A percentile compares a stretch with the other conserved stretches of the same genome.
phyloP scores from a whole-genome alignment of 768 basidiomycete species.

The Lactarius psammicola region DNA sequence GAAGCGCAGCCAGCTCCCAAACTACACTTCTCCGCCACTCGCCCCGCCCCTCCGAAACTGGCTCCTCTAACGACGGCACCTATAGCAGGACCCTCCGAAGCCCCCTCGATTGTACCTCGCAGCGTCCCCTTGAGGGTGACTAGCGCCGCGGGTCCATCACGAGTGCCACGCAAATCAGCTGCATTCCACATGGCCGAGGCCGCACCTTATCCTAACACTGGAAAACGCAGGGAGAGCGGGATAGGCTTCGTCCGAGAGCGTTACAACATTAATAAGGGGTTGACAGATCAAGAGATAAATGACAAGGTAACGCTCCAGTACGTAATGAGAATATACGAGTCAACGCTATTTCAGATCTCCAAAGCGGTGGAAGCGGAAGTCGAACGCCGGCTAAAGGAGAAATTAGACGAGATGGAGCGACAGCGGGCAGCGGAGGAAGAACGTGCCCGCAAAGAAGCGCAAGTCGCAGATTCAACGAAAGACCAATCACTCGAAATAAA shows the following conservation, averaged over 20 bases:
- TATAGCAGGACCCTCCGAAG: slow-evolving; percentile 26
- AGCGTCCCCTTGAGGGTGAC: not conserved
- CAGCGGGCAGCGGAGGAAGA: slow-evolving; percentile 31
- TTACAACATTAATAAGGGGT: slow-evolving; percentile 29
- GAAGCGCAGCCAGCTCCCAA: slow-evolving; percentile 60
- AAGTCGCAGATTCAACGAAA: slow-evolving; percentile 40
- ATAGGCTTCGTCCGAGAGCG: slow-evolving; percentile 22
- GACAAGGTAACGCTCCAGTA: slow-evolving; percentile 51
- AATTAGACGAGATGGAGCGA: slow-evolving; percentile 47
- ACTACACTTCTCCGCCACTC: slow-evolving; percentile 63
- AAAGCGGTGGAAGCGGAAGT: slow-evolving; percentile 76
- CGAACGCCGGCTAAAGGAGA: slow-evolving; percentile 63
- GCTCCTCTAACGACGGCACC: slow-evolving; percentile 34
- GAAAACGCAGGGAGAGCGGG: slow-evolving; percentile 26
- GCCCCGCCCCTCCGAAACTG: slow-evolving; percentile 45
- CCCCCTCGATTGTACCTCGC: slow-evolving; percentile 30
- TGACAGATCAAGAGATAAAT: slow-evolving; percentile 73
- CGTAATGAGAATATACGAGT: not conserved
- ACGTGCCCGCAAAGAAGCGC: slow-evolving; percentile 27
- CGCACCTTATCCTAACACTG: slow-evolving; percentile 22
- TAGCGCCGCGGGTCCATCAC: slow-evolving; percentile 24
- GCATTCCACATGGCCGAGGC: slow-evolving; percentile 18
- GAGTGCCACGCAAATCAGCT: slow-evolving; percentile 24
- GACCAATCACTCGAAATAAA: slow-evolving; percentile 32
- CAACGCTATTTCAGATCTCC: slow-evolving; percentile 50